Conservation (phyloP, 2,329 filamentous ascomycete species). For the Fusarium agapanthi region DNA sequence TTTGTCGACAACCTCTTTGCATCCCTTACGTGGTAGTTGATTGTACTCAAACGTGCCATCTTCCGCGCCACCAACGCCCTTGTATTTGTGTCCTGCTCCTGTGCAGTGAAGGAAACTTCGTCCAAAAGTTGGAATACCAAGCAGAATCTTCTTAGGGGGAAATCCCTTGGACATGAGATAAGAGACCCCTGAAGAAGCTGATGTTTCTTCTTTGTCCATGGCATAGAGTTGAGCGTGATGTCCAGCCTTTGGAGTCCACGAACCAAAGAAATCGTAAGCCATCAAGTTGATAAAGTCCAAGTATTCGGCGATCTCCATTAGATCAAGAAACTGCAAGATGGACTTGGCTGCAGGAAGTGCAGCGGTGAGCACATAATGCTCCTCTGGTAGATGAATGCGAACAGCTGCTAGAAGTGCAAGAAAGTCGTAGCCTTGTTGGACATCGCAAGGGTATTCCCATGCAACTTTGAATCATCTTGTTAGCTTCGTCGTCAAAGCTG, state of each 20-base stretch:
- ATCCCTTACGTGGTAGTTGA: slow-evolving; percentile 68
- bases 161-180: slow-evolving; percentile 74
- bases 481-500: slow-evolving; percentile 1
- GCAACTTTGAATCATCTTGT: slow-evolving; percentile 64
- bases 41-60: slow-evolving; percentile 78
- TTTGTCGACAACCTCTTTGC: slow-evolving; percentile 74
- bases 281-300: slow-evolving; percentile 82
- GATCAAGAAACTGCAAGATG: slow-evolving; percentile 74
- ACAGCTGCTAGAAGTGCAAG: slow-evolving; percentile 72
- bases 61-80: slow-evolving; percentile 63
- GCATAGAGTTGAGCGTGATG: slow-evolving; percentile 81
- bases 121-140: slow-evolving; percentile 80
- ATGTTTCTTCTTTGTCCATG: slow-evolving; percentile 67
- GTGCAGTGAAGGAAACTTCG: slow-evolving; percentile 75
- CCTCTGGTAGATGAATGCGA: slow-evolving; percentile 72
- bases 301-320: slow-evolving; percentile 68
- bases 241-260: slow-evolving; percentile 73
- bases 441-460: slow-evolving; percentile 79
- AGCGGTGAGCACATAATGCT: slow-evolving; percentile 74
- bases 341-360: slow-evolving; percentile 74
- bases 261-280: slow-evolving; percentile 81
- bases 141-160: slow-evolving; percentile 73
- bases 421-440: slow-evolving; percentile 74
- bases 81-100: slow-evolving; percentile 70
- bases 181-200: slow-evolving; percentile 71